These are phyloP conservation scores for Cenchrus fungigraminus DNA, from an alignment of 176 grass and related monocot genomes.

Conservation along the genomic window DNA sequence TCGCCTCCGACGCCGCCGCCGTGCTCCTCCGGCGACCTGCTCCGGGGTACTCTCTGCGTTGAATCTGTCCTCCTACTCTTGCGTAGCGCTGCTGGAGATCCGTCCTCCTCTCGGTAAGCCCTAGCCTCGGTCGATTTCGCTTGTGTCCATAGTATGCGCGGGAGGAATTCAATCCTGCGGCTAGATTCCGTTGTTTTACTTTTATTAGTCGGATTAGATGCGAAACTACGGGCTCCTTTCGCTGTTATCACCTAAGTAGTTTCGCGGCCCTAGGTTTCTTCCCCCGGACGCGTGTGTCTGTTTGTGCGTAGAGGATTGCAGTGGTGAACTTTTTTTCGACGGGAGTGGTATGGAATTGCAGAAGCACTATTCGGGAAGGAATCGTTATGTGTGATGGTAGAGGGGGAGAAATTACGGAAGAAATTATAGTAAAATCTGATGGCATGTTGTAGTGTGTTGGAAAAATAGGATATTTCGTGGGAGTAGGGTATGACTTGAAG, in stretches of 20 bases:
- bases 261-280: slow-evolving; percentile 31
- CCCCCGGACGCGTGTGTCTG: not conserved
- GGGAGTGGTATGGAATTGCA: not conserved
- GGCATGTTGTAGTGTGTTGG: not conserved
- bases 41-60: not conserved
- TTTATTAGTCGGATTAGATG: not conserved
- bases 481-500: not conserved
- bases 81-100: slow-evolving; percentile 1
- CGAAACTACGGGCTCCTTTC: not conserved
- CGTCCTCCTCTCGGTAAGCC: slow-evolving; percentile 39
- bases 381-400: not conserved
- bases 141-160: not conserved
- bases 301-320: not conserved
- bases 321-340: not conserved
- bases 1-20: not conserved
- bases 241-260: slow-evolving; percentile 1
- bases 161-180: not conserved
- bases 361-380: slow-evolving; percentile 10
- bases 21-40: slow-evolving; percentile 6
- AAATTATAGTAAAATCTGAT: not conserved
- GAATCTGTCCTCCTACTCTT: not conserved
- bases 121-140: not conserved
- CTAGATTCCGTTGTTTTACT: not conserved
- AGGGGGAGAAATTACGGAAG: not conserved
- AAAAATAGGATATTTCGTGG: not conserved